Conservation (phyloP, 495 filamentous ascomycete genomes). For the Aspergillus diversus region DNA sequence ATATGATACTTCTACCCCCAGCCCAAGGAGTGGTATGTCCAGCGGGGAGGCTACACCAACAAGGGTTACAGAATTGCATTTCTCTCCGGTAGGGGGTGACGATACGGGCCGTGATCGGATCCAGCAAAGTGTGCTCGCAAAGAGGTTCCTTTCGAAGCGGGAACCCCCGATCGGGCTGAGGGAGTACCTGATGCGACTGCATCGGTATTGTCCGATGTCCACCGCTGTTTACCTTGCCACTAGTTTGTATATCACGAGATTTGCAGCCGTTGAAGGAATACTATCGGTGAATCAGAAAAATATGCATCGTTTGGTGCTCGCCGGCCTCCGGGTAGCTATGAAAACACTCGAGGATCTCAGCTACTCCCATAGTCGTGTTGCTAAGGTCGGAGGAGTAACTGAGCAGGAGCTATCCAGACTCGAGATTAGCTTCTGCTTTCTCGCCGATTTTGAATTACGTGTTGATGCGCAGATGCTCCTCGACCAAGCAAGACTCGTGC, state of each 20-base stretch:
- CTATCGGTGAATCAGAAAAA: conserved; percentile 80
- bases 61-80: conserved; percentile 37
- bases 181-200: conserved; percentile 85
- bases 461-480: conserved; percentile 67
- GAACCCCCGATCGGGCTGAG: conserved; percentile 79
- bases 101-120: conserved; percentile 56
- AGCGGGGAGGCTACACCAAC: conserved; percentile 28
- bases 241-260: conserved; percentile 82
- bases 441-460: conserved; percentile 78
- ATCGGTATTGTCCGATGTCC: conserved; percentile 92
- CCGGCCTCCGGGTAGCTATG: conserved; percentile 82
- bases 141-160: conserved; percentile 89
- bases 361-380: conserved; percentile 80
- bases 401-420: conserved; percentile 76
- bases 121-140: conserved; percentile 79
- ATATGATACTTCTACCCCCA: conserved; percentile 44
- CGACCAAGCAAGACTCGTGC: conserved; percentile 37
- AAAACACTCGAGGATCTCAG: conserved; percentile 90
- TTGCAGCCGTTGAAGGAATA: conserved; percentile 72
- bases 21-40: conserved; percentile 58
- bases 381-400: conserved; percentile 87
- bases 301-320: conserved; percentile 84
- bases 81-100: conserved; percentile 22
- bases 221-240: conserved; percentile 94
- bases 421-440: conserved; percentile 89